Percentiles rank a stretch among this genome's conserved stretches.
Conservation (phyloP, 2,329 filamentous ascomycete genomes). For the Trichoderma aggressivum region DNA sequence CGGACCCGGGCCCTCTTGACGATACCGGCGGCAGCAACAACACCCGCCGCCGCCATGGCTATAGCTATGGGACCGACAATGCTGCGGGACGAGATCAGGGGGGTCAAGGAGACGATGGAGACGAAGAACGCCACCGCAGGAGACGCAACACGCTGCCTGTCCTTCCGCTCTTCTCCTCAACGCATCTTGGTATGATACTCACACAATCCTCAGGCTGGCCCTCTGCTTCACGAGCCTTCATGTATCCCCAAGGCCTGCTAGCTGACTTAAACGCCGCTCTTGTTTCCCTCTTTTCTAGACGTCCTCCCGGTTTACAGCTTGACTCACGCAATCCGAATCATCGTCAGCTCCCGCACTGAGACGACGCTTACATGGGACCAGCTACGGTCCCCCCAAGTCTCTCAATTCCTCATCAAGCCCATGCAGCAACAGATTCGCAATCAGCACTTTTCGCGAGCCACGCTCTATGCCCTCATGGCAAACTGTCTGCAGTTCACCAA, state of each 20-base stretch:
- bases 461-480: conserved; percentile 84
- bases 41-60: conserved; percentile 19
- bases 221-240: not conserved
- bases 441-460: conserved; percentile 80
- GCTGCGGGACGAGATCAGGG: conserved; percentile 30
- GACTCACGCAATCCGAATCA: conserved; percentile 82
- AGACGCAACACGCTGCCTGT: conserved; percentile 36
- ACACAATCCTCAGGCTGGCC: not conserved
- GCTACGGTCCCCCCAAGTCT: conserved; percentile 89
- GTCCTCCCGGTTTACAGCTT: conserved; percentile 84
- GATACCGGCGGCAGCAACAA: not conserved
- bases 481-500: conserved; percentile 93
- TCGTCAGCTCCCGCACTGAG: conserved; percentile 82
- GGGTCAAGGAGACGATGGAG: conserved; percentile 37
- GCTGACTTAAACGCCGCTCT: not conserved
- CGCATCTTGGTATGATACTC: conserved; percentile 62
- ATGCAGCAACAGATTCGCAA: conserved; percentile 85
- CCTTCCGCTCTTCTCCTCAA: conserved; percentile 76
- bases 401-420: conserved; percentile 91
- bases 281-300: conserved; percentile 50
- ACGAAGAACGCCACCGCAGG: conserved; percentile 29
- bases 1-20: not conserved
- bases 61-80: conserved; percentile 46
- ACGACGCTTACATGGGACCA: conserved; percentile 94
- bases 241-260: not conserved